Evolutionary conservation across 1,139 yeast species (phyloP).

Genomic region (Protomyces arabidopsidicola): DNA sequence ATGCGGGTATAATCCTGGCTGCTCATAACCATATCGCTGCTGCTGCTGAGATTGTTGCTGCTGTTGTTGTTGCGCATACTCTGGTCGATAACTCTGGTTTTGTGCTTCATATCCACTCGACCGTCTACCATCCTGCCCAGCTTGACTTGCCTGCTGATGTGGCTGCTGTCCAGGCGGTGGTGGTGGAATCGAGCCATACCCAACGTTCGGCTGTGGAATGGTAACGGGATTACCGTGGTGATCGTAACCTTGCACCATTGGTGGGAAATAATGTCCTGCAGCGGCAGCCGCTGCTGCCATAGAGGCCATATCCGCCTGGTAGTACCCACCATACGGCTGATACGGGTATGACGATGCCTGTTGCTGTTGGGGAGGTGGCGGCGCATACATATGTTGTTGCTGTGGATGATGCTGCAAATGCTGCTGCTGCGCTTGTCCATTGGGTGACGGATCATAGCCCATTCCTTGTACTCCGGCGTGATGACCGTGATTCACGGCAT

Average conservation of each 20-base stretch:
- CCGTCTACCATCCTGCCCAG: not conserved
- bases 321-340: not conserved
- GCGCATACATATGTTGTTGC: slow-evolving; percentile 3
- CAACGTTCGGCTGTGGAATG: not conserved
- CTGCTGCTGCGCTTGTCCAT: not conserved
- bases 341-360: not conserved
- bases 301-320: not conserved
- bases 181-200: not conserved
- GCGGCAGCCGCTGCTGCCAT: not conserved
- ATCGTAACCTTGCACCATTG: not conserved
- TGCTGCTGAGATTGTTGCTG: slow-evolving; percentile 12
- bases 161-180: not conserved
- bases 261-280: not conserved
- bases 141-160: not conserved
- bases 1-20: not conserved
- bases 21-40: slow-evolving; percentile 1
- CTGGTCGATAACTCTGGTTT: not conserved
- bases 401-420: slow-evolving; percentile 6
- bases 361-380: slow-evolving; percentile 7
- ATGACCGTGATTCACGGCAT: not conserved
- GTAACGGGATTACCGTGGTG: not conserved
- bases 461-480: not conserved
- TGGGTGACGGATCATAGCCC: not conserved
- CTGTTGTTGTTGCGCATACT: not conserved
- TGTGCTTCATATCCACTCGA: not conserved